Conservation (phyloP, 1,284 basidiomycete genomes). For the Uromyces viciae-fabae region DNA sequence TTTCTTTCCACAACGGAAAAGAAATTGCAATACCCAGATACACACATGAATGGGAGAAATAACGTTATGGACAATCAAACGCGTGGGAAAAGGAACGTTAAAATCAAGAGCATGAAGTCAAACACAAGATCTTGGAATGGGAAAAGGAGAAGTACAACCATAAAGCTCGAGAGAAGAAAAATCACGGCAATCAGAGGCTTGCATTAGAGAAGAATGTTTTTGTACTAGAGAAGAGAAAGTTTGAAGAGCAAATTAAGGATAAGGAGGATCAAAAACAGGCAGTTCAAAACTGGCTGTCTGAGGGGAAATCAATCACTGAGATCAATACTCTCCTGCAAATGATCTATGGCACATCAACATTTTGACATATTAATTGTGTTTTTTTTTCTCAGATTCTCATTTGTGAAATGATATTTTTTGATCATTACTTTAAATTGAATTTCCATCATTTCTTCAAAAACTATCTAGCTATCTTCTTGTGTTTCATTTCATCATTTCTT, state of each 20-base stretch:
- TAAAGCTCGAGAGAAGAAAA: background rate
- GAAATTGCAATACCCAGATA: no score
- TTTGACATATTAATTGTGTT: background rate
- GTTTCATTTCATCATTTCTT: no score
- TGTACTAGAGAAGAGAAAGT: background rate
- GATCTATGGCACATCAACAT: background rate
- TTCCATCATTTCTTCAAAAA: no score
- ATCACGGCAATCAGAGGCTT: background rate
- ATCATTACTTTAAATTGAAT: background rate
- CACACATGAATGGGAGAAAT: no score
- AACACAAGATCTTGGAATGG: no score
- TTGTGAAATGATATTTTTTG: background rate
- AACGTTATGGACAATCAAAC: no score
- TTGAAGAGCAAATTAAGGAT: background rate
- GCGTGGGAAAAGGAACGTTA: no score
- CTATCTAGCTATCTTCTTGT: no score
- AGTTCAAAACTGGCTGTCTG: background rate
- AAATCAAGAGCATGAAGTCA: no score
- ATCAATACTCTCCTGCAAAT: background rate
- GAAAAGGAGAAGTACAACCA: background rate
- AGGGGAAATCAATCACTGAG: background rate
- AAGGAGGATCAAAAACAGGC: background rate
- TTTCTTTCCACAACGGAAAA: no score
- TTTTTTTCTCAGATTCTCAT: background rate
- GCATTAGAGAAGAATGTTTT: background rate